Percentiles rank a stretch among this genome's conserved stretches.
phyloP scores from a whole-genome alignment of 306 rosid species.

The Ormosia semicastrata region DNA sequence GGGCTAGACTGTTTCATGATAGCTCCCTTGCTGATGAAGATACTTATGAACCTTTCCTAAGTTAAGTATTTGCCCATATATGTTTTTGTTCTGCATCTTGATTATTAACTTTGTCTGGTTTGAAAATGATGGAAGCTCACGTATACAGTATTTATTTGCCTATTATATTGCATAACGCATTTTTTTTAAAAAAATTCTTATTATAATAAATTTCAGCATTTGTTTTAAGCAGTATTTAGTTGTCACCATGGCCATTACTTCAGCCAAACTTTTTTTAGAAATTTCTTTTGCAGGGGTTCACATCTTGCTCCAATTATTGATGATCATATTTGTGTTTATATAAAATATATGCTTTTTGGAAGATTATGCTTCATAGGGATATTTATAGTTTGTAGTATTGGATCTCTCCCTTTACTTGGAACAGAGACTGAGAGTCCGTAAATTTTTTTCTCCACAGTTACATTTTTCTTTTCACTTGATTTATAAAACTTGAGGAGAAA shows the following conservation, averaged over 20 bases:
- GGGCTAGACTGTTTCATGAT: constrained; percentile 91
- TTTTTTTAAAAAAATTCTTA: background rate
- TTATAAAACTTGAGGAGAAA: background rate
- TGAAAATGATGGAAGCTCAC: background rate
- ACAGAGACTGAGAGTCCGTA: background rate
- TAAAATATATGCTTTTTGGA: background rate
- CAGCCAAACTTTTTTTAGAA: background rate
- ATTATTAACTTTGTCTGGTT: background rate
- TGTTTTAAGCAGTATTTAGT: background rate
- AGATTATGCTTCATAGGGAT: background rate
- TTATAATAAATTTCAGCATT: background rate
- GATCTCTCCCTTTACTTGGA: background rate
- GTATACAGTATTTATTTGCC: background rate
- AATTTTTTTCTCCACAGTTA: background rate
- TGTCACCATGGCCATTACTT: constrained; percentile 9
- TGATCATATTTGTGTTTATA: background rate
- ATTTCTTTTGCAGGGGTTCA: background rate
- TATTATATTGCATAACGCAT: background rate
- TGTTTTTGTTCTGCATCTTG: constrained; percentile 18
- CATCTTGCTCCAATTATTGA: background rate
- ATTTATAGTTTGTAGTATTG: background rate
- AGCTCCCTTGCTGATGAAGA: constrained; percentile 68
- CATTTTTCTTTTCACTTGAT: background rate
- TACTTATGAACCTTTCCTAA: constrained; percentile 87
- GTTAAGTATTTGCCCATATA: constrained; percentile 49